These are phyloP conservation scores for Neolentinus lepideus DNA, from an alignment of 1,284 basidiomycete genomes.

Conservation along the genomic window DNA sequence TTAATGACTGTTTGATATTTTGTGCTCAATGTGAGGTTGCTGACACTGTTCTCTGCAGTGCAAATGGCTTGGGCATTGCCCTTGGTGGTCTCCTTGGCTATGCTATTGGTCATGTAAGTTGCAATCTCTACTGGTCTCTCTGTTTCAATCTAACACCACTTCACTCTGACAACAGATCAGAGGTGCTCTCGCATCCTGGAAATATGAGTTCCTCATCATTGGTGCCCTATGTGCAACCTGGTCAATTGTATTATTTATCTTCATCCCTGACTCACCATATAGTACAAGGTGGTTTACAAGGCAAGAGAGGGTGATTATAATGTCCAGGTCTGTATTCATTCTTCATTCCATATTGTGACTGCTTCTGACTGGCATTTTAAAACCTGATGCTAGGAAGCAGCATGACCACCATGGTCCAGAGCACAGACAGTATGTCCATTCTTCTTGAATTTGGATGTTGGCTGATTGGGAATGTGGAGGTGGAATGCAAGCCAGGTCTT, in stretches of 20 bases:
- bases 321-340: constrained; percentile 15
- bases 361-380: background rate
- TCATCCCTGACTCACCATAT: constrained; percentile 27
- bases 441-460: background rate
- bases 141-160: constrained; percentile 8
- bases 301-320: constrained; percentile 24
- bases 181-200: constrained; percentile 23
- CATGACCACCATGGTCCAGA: constrained; percentile 21
- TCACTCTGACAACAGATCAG: constrained; percentile 12
- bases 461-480: background rate
- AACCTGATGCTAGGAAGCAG: constrained; percentile 17
- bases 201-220: constrained; percentile 28
- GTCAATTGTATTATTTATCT: constrained; percentile 19
- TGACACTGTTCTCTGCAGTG: constrained; percentile 2
- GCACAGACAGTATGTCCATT: constrained; percentile 11
- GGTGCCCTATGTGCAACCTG: constrained; percentile 20
- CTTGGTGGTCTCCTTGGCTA: constrained; percentile 22
- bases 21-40: background rate
- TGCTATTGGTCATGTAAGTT: constrained; percentile 17
- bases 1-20: too few species aligned
- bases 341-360: background rate
- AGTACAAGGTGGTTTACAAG: constrained; percentile 26
- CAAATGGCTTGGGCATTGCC: constrained; percentile 21
- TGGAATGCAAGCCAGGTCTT: constrained; percentile 26
- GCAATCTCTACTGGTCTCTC: background rate